Conservation (phyloP, 2,329 filamentous ascomycete species). For the Trichocomaceae sp. region DNA sequence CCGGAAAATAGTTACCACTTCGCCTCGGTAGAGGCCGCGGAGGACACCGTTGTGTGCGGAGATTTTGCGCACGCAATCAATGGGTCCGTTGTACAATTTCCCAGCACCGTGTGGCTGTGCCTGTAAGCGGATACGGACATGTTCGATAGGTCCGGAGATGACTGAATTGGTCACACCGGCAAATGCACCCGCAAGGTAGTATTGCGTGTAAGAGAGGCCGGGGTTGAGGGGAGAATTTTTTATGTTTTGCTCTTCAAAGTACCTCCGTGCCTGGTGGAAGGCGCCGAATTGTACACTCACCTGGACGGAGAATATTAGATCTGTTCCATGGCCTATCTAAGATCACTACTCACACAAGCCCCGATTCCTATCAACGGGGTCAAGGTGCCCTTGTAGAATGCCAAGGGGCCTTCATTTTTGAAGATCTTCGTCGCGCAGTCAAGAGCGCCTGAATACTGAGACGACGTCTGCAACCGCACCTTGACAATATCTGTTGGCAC, state of each 20-base stretch:
- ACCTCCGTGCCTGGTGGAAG: constrained; percentile 86
- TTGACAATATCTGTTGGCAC: constrained; percentile 75
- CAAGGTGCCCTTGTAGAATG: constrained; percentile 97
- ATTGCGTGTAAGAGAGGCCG: constrained; percentile 71
- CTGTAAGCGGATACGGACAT: constrained; percentile 91
- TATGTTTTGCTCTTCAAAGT: constrained; percentile 69
- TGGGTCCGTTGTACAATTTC: constrained; percentile 72
- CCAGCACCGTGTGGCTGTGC: constrained; percentile 84
- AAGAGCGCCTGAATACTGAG: constrained; percentile 71
- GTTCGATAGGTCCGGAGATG: constrained; percentile 88
- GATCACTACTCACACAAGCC: constrained; percentile 61
- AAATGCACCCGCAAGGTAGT: constrained; percentile 85
- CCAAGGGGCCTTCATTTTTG: constrained; percentile 75
- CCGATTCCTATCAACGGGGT: constrained; percentile 94
- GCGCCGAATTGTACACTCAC: constrained; percentile 95
- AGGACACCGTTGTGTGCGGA: constrained; percentile 61
- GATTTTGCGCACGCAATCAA: constrained; percentile 87
- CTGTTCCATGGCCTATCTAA: background rate
- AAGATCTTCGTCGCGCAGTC: constrained; percentile 78
- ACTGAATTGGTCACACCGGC: constrained; percentile 85
- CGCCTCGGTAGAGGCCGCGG: constrained; percentile 75
- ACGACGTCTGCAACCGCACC: constrained; percentile 87
- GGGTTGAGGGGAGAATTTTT: constrained; percentile 33
- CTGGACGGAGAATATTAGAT: constrained; percentile 20
- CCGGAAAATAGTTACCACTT: constrained; percentile 74